Percentiles rank a stretch among this genome's conserved stretches.
Conservation (phyloP, 1,284 basidiomycete species). For the Ustilago cynodontis region DNA sequence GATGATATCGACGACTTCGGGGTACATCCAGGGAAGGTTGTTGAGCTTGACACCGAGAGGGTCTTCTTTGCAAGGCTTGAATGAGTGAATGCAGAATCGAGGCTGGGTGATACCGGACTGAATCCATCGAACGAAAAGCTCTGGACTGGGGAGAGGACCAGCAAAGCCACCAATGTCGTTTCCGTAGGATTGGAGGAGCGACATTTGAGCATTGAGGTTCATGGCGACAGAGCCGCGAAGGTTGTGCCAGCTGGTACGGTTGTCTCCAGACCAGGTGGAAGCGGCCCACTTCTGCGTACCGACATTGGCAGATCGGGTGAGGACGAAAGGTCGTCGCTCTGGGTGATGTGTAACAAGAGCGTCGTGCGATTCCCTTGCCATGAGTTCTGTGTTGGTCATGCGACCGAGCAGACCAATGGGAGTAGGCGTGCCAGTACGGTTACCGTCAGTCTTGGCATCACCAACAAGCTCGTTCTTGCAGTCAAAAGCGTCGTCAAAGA, state of each 20-base stretch:
- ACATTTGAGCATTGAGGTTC: constrained; percentile 70
- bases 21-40: constrained; percentile 73
- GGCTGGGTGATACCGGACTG: constrained; percentile 70
- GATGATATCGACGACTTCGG: constrained; percentile 70
- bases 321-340: constrained; percentile 70
- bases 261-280: constrained; percentile 72
- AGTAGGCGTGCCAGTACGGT: constrained; percentile 33
- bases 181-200: constrained; percentile 62
- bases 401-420: constrained; percentile 70
- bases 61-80: constrained; percentile 71
- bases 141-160: constrained; percentile 71
- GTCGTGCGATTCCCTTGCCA: constrained; percentile 70
- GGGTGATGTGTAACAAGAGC: constrained; percentile 65
- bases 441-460: constrained; percentile 38
- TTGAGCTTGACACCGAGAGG: constrained; percentile 69
- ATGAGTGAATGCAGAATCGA: constrained; percentile 69
- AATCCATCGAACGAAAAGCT: constrained; percentile 72
- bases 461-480: constrained; percentile 54
- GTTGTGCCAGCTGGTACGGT: constrained; percentile 71
- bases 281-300: constrained; percentile 71
- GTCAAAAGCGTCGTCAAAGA: constrained; percentile 71
- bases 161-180: constrained; percentile 72
- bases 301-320: constrained; percentile 72
- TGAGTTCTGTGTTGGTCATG: constrained; percentile 71
- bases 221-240: constrained; percentile 70